Evolutionary conservation across 768 basidiomycete species (phyloP).

Genomic region (Macrocybe gigantea): DNA sequence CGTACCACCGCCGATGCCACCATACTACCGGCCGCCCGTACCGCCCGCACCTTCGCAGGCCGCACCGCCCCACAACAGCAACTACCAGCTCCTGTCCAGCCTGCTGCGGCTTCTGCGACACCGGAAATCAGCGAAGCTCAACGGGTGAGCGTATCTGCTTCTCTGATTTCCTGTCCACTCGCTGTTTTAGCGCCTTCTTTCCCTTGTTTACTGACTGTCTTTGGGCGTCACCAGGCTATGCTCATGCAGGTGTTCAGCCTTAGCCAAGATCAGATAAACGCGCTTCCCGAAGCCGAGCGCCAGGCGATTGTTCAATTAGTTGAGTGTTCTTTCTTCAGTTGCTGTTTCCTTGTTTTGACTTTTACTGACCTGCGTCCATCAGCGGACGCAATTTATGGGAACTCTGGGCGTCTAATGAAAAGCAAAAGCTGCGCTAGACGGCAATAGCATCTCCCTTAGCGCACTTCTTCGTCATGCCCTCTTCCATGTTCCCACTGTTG

Average conservation of each 20-base stretch:
- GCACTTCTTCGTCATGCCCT: too few relatives aligned
- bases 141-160: constrained; percentile 23
- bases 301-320: constrained; percentile 80
- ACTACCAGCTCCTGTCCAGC: constrained; percentile 17
- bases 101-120: constrained; percentile 24
- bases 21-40: constrained; percentile 29
- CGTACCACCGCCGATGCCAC: constrained; percentile 24
- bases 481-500: too few relatives aligned
- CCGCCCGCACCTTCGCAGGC: constrained; percentile 19
- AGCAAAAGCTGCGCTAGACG: too few relatives aligned
- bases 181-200: constrained; percentile 2
- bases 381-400: constrained; percentile 36
- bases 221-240: constrained; percentile 49
- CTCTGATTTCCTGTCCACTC: constrained; percentile 8
- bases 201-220: constrained; percentile 8
- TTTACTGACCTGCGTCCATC: constrained; percentile 1
- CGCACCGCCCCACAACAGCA: constrained; percentile 15
- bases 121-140: constrained; percentile 48
- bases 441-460: too few relatives aligned
- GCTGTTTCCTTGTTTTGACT: neutral
- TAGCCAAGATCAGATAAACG: constrained; percentile 78
- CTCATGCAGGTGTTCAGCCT: constrained; percentile 81
- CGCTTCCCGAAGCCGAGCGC: constrained; percentile 72
- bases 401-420: constrained; percentile 12
- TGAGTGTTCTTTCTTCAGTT: constrained; percentile 6